Base-by-base conservation (phyloP, 1,284 basidiomycete genomes). In the Papiliotrema nemorosa region DNA sequence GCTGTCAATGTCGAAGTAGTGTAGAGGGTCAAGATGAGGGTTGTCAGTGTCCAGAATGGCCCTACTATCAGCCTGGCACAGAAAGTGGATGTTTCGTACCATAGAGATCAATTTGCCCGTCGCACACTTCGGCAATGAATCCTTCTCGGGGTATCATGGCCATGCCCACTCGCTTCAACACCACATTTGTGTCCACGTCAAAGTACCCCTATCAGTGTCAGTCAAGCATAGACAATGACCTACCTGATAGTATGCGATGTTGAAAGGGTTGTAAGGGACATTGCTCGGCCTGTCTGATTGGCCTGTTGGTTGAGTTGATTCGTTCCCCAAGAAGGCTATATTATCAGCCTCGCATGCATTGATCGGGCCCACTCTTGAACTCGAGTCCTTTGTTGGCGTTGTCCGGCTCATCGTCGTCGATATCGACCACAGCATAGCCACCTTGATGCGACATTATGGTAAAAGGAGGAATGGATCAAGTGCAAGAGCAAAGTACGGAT, bases 31-130 rank as follows among this genome's bases (percentile, higher is more conserved):
- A 96, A 89, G 44, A 94, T 87, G 57, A 96, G 82, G 1, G 91
- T 94, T 0, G 90, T 92, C 43, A 93, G 81, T 0, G 90, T 88
- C 92, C 92, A 97, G 77, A 97, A 96, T 0, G 92, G 90, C 1
- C 92, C 91, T 77, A 26, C 21, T 0, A 26, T 50, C 9, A 50
- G 52, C 24, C 27, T 13, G 39, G 16, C 12, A 33, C 33, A 25
- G 29, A 31, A 45, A 21, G 36, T 18, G 3, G 10, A 20, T 10
- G 41, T 16, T 3, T 41, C 45, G 34, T 31, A 76, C 76, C 78
- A 54, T 79, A 79, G 4, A 79, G 62, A 53, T 79, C 78, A 1
- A 78, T 73, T 41, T 74, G 69, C 10, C 74, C 76, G 13, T 76
- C 73, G 45, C 78, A 74, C 0, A 73, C 71, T 20, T 76, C 71